Conservation (phyloP, 106 monocot species). For the Allium sativum region DNA sequence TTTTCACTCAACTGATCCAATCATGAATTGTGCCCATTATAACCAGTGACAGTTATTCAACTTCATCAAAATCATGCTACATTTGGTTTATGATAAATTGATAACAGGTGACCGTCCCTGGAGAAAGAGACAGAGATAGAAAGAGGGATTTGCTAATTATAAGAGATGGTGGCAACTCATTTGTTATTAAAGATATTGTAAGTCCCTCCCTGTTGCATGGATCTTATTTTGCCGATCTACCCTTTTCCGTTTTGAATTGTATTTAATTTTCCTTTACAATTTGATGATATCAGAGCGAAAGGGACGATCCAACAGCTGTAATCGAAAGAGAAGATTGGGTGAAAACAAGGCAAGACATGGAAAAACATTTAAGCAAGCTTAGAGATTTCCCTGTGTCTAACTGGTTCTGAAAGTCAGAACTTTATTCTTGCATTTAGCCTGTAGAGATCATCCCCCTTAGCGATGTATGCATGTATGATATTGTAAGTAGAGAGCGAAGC, state of each 20-base stretch:
- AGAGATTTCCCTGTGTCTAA: constrained; percentile 67
- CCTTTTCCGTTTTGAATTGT: neutral
- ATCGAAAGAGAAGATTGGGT: constrained; percentile 83
- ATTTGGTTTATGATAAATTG: too few species aligned
- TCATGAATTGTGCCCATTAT: too few species aligned
- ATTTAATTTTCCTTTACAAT: neutral
- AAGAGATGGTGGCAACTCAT: constrained; percentile 75
- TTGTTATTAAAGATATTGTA: constrained; percentile 78
- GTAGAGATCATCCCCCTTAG: too few species aligned
- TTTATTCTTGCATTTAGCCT: too few species aligned
- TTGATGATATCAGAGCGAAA: constrained; percentile 39
- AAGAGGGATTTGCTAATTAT: constrained; percentile 69
- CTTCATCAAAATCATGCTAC: too few species aligned
- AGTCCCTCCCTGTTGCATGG: neutral
- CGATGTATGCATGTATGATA: too few species aligned
- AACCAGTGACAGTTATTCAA: too few species aligned
- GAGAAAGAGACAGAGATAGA: constrained; percentile 64
- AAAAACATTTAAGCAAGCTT: constrained; percentile 74
- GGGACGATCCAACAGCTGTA: constrained; percentile 61
- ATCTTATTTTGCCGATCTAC: neutral
- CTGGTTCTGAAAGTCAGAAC: constrained; percentile 46
- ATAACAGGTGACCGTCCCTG: constrained; percentile 62
- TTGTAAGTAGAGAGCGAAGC: too few species aligned
- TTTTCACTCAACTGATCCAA: too few species aligned
- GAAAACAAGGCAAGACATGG: constrained; percentile 63